Evolutionary conservation across 306 rosid species (phyloP).

Genomic region (Argentina anserina): DNA sequence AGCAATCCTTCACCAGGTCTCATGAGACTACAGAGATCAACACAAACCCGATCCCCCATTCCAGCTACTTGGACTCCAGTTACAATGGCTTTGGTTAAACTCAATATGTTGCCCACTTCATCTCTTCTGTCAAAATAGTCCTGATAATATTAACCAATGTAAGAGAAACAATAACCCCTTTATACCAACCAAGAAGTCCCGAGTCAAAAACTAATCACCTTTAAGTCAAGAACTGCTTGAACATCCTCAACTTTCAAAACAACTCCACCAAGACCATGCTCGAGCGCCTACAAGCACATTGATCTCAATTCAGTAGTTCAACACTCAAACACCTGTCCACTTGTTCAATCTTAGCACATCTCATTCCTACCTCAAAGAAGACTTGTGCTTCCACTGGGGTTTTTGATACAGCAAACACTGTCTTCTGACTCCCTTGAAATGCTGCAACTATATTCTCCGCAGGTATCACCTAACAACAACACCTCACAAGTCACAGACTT

Average conservation of each 20-base stretch:
- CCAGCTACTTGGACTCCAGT: slow-evolving; percentile 62
- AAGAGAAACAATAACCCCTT: slow-evolving; percentile 28
- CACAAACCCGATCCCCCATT: slow-evolving; percentile 97
- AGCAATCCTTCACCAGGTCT: slow-evolving; percentile 94
- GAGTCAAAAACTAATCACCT: slow-evolving; percentile 47
- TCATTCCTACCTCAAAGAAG: slow-evolving; percentile 67
- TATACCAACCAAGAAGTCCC: slow-evolving; percentile 20
- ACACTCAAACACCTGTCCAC: not conserved
- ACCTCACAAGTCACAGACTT: not conserved
- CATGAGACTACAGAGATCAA: slow-evolving; percentile 90
- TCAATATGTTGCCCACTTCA: slow-evolving; percentile 54
- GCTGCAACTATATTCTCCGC: slow-evolving; percentile 91
- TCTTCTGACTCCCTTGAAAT: slow-evolving; percentile 72
- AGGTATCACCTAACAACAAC: slow-evolving; percentile 59
- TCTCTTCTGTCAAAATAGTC: slow-evolving; percentile 82
- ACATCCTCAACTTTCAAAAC: slow-evolving; percentile 71
- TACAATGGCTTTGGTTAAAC: slow-evolving; percentile 70
- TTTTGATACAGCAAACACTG: slow-evolving; percentile 59
- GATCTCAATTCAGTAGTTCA: not conserved
- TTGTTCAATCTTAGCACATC: slow-evolving; percentile 5
- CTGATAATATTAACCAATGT: slow-evolving; percentile 46
- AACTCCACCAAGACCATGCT: slow-evolving; percentile 86
- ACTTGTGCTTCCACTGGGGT: slow-evolving; percentile 58
- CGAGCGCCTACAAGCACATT: slow-evolving; percentile 58
- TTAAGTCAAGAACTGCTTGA: slow-evolving; percentile 65